A percentile compares a stretch with the other conserved stretches of the same genome.
Evolutionary conservation across 2,329 filamentous ascomycete species (phyloP).

Genomic region (Rhynchosporium agropyri): DNA sequence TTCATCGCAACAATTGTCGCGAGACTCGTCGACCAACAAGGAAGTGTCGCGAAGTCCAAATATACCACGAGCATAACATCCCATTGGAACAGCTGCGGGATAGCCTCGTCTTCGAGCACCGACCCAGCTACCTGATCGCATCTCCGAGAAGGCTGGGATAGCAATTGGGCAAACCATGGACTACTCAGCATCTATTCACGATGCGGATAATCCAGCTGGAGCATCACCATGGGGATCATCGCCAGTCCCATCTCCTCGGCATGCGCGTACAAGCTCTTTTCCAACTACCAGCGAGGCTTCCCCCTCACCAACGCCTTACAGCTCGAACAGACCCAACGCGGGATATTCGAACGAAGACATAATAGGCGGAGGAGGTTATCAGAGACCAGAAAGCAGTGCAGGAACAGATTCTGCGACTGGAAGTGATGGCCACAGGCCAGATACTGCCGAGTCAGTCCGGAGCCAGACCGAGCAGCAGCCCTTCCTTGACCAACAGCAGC

Average conservation of each 20-base stretch:
- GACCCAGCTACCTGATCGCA: not conserved
- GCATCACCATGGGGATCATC: slow-evolving; percentile 61
- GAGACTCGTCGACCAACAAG: not conserved
- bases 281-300: slow-evolving; percentile 35
- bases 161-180: slow-evolving; percentile 55
- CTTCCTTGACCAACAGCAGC: slow-evolving; percentile 30
- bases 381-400: slow-evolving; percentile 36
- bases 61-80: not conserved
- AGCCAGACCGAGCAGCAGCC: slow-evolving; percentile 42
- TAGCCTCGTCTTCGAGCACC: slow-evolving; percentile 19
- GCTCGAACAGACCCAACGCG: slow-evolving; percentile 27
- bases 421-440: slow-evolving; percentile 37
- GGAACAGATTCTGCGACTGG: slow-evolving; percentile 36
- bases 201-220: slow-evolving; percentile 60
- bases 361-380: slow-evolving; percentile 32
- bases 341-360: slow-evolving; percentile 38
- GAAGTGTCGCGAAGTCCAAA: slow-evolving; percentile 14
- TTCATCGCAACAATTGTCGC: slow-evolving; percentile 15
- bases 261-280: slow-evolving; percentile 37
- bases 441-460: slow-evolving; percentile 38
- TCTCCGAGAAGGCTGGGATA: slow-evolving; percentile 10
- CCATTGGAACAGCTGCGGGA: slow-evolving; percentile 15
- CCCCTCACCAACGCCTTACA: slow-evolving; percentile 38
- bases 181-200: slow-evolving; percentile 61
- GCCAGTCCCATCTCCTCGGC: slow-evolving; percentile 39